phyloP scores from a whole-genome alignment of 2,329 filamentous ascomycete genomes.

The Hypoxylon sp. region DNA sequence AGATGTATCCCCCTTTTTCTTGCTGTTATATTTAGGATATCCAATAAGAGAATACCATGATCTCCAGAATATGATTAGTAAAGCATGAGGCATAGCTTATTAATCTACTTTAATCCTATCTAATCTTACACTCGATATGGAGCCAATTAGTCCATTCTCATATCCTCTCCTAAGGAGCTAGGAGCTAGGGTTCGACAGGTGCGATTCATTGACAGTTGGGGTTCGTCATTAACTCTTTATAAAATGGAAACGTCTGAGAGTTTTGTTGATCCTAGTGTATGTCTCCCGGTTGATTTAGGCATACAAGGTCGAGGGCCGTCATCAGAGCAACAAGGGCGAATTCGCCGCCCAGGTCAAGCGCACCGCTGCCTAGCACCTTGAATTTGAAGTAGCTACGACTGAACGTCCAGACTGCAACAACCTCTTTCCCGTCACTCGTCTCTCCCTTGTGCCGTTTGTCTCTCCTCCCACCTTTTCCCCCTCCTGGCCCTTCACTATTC shows the following conservation, averaged over 20 bases:
- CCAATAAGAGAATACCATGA: neutral
- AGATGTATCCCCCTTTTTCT: neutral
- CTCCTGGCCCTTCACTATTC: constrained; percentile 1
- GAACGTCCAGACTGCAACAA: constrained; percentile 40
- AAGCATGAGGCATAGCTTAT: neutral
- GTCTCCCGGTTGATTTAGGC: neutral
- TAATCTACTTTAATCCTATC: neutral
- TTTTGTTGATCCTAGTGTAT: neutral
- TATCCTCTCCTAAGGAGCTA: no score
- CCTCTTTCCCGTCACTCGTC: constrained; percentile 37
- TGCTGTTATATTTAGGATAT: neutral
- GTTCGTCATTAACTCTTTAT: neutral
- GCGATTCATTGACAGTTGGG: neutral
- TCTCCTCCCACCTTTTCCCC: constrained; percentile 14
- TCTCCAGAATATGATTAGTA: neutral
- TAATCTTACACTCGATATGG: no score
- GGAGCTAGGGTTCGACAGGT: neutral
- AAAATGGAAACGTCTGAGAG: neutral
- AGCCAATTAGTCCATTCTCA: no score
- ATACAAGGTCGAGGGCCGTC: neutral
- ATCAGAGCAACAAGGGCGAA: constrained; percentile 41
- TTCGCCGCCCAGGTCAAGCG: constrained; percentile 30
- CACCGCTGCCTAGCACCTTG: constrained; percentile 36
- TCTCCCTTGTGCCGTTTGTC: constrained; percentile 15
- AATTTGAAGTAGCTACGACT: constrained; percentile 36